Conservation (phyloP, 2,329 filamentous ascomycete species). For the Elsinoe necatrix region DNA sequence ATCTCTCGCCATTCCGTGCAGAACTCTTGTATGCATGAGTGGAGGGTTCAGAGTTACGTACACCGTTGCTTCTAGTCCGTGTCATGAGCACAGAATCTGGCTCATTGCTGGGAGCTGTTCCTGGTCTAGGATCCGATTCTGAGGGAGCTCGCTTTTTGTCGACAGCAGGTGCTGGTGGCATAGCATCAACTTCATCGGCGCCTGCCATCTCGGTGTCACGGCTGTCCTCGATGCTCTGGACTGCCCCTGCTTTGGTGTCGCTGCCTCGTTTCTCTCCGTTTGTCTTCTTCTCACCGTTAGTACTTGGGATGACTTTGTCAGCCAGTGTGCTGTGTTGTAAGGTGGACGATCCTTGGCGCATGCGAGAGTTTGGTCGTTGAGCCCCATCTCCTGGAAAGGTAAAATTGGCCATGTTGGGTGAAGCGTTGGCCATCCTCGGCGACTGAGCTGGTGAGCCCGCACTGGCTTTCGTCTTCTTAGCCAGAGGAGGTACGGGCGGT, state of each 20-base stretch:
- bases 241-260: background rate
- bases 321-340: constrained; percentile 12
- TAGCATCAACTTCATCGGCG: constrained; percentile 16
- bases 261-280: constrained; percentile 7
- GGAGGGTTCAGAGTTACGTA: constrained; percentile 1
- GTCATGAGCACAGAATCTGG: background rate
- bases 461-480: constrained; percentile 23
- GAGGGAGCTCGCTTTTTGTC: constrained; percentile 13
- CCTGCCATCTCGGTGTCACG: background rate
- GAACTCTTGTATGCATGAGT: constrained; percentile 2
- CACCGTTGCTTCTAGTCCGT: constrained; percentile 12
- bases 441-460: constrained; percentile 18
- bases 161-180: constrained; percentile 20
- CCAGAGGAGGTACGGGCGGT: constrained; percentile 44
- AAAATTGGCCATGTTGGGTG: constrained; percentile 13
- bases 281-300: constrained; percentile 2
- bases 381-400: background rate
- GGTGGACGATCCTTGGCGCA: constrained; percentile 13
- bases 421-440: constrained; percentile 8
- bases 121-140: constrained; percentile 7
- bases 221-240: constrained; percentile 6
- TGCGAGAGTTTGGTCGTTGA: constrained; percentile 8
- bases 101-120: constrained; percentile 1
- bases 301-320: background rate
- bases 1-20: constrained; percentile 1